Evolutionary conservation across 352 stramenopile species (phyloP).

Genomic region (Elongisporangium senticosum): DNA sequence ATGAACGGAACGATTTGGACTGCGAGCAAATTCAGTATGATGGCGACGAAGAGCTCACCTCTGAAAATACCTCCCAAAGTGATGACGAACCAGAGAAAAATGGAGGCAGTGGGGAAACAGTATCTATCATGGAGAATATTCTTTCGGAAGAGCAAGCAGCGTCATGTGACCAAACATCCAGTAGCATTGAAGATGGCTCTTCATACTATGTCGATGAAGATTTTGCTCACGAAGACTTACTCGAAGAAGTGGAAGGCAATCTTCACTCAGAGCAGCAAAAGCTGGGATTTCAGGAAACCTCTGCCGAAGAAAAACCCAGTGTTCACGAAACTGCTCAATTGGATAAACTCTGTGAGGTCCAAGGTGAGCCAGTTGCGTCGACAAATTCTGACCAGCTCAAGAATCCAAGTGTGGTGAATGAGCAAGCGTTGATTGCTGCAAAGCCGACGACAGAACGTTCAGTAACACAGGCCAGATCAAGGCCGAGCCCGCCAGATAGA

Average conservation of each 20-base stretch:
- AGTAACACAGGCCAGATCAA: neutral
- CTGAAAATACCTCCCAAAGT: neutral
- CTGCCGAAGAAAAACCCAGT: conserved; percentile 1
- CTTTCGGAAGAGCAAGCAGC: neutral
- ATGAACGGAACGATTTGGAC: neutral
- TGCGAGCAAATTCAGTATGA: neutral
- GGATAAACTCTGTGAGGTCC: neutral
- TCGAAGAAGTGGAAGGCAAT: neutral
- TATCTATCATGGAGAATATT: neutral
- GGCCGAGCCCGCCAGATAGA: neutral
- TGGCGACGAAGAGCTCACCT: neutral
- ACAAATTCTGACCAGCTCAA: neutral
- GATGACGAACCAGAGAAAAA: neutral
- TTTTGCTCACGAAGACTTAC: conserved; percentile 10
- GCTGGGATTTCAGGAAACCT: neutral
- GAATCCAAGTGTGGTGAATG: neutral
- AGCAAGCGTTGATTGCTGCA: neutral
- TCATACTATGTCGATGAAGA: conserved; percentile 16
- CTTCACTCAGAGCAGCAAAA: neutral
- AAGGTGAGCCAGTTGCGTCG: no score
- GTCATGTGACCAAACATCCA: neutral
- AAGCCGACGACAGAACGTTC: neutral
- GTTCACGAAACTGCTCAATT: neutral
- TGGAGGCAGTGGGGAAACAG: conserved; percentile 1
- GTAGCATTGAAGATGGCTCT: neutral